phyloP scores from a whole-genome alignment of 2,329 filamentous ascomycete species.

The Pseudogymnoascus destructans region DNA sequence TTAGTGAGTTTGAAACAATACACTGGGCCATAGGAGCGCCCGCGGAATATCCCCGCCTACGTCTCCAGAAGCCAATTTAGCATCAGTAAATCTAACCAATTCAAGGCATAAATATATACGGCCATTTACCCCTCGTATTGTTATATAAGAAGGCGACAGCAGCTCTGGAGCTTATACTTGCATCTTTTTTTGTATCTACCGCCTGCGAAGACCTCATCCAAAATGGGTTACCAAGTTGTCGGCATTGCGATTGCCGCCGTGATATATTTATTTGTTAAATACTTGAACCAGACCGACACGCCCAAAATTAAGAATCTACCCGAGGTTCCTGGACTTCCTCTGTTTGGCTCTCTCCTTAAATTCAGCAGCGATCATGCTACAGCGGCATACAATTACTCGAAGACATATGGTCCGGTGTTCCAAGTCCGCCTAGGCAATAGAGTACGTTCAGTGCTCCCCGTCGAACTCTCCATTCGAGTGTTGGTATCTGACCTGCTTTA shows the following conservation, averaged over 20 bases:
- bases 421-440: conserved; percentile 56
- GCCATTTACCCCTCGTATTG: neutral
- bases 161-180: neutral
- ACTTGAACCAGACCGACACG: conserved; percentile 37
- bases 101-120: neutral
- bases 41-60: neutral
- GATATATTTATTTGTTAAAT: conserved; percentile 19
- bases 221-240: conserved; percentile 13
- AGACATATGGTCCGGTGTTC: conserved; percentile 50
- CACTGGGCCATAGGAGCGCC: neutral
- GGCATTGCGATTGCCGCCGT: conserved; percentile 22
- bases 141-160: neutral
- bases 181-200: neutral
- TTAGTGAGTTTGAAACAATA: neutral
- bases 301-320: conserved; percentile 49
- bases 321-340: conserved; percentile 46
- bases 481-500: conserved; percentile 21
- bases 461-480: neutral
- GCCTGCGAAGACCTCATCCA: neutral
- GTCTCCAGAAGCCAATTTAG: neutral
- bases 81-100: neutral
- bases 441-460: conserved; percentile 28
- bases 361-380: conserved; percentile 45
- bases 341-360: conserved; percentile 51
- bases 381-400: conserved; percentile 41